phyloP scores from a whole-genome alignment of 805 yeast species.

The Metschnikowia arizonensis region DNA sequence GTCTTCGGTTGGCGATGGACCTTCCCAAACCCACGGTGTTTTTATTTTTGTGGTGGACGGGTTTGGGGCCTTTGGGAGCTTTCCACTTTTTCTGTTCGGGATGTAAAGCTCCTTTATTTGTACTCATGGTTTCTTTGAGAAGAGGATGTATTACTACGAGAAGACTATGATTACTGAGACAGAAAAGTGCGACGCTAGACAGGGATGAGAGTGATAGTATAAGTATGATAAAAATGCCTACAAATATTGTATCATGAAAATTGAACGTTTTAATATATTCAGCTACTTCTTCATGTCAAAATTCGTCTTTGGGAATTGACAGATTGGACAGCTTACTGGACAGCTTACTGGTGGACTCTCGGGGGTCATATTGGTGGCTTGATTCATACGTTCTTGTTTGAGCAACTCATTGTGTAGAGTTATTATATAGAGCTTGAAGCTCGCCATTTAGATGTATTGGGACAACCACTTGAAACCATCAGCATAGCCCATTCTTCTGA shows the following conservation, averaged over 20 bases:
- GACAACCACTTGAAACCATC: slow-evolving; percentile 98
- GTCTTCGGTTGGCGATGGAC: slow-evolving; percentile 70
- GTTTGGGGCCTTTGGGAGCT: slow-evolving; percentile 90
- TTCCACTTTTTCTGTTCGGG: slow-evolving; percentile 68
- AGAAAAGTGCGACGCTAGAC: slow-evolving; percentile 7
- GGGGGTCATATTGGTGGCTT: background rate
- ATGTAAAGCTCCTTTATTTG: slow-evolving; percentile 40
- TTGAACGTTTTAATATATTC: background rate
- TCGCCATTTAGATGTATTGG: slow-evolving; percentile 65
- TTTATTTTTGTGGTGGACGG: slow-evolving; percentile 77
- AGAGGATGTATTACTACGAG: slow-evolving; percentile 5
- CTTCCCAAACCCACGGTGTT: slow-evolving; percentile 84
- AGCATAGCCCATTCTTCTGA: slow-evolving; percentile 97
- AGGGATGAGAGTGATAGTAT: background rate
- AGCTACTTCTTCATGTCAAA: too few relatives aligned
- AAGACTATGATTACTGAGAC: background rate
- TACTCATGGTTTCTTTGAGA: slow-evolving; percentile 15
- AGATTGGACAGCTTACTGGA: background rate
- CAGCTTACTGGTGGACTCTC: background rate
- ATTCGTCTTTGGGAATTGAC: too few relatives aligned
- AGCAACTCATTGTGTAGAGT: background rate
- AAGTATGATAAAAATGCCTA: background rate
- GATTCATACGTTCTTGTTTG: background rate
- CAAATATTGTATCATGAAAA: background rate
- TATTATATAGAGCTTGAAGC: background rate